Conservation (phyloP, 192 early-diverging fungal genomes). For the Linnemannia exigua region DNA sequence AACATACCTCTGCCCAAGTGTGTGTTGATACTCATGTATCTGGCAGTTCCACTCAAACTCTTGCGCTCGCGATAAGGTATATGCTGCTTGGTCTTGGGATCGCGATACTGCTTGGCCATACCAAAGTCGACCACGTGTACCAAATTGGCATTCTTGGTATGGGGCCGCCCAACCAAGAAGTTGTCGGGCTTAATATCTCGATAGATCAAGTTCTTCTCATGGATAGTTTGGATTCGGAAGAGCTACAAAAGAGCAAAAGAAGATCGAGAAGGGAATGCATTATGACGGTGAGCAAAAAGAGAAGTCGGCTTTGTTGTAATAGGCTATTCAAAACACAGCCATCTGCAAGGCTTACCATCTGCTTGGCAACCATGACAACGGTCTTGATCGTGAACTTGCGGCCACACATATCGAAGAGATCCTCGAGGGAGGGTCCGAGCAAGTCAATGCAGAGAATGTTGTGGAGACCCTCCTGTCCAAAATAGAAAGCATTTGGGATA, state of each 20-base stretch:
- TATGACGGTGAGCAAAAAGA: neutral
- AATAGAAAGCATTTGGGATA: slow-evolving; percentile 93
- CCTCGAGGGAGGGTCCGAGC: slow-evolving; percentile 93
- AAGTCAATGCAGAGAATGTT: slow-evolving; percentile 96
- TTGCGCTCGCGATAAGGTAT: slow-evolving; percentile 98
- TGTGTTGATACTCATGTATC: slow-evolving; percentile 99
- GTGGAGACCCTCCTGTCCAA: slow-evolving; percentile 97
- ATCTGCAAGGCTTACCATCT: slow-evolving; percentile 77
- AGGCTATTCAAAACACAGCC: neutral
- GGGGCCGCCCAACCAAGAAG: slow-evolving; percentile 91
- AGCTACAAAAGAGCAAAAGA: slow-evolving; percentile 64
- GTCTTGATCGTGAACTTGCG: slow-evolving; percentile 93
- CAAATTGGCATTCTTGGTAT: slow-evolving; percentile 69
- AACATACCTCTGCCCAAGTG: slow-evolving; percentile 89
- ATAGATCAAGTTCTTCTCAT: slow-evolving; percentile 96
- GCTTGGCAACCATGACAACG: slow-evolving; percentile 95
- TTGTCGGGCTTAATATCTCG: slow-evolving; percentile 99
- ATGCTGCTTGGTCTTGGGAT: slow-evolving; percentile 96
- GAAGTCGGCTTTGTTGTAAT: neutral
- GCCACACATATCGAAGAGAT: slow-evolving; percentile 97
- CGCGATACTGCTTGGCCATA: slow-evolving; percentile 98
- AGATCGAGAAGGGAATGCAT: too few species aligned
- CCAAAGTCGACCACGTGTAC: slow-evolving; percentile 98
- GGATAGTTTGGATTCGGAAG: slow-evolving; percentile 90
- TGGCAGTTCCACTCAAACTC: slow-evolving; percentile 93